phyloP scores from a whole-genome alignment of 495 filamentous ascomycete species.

The Hypoxylon trugodes region DNA sequence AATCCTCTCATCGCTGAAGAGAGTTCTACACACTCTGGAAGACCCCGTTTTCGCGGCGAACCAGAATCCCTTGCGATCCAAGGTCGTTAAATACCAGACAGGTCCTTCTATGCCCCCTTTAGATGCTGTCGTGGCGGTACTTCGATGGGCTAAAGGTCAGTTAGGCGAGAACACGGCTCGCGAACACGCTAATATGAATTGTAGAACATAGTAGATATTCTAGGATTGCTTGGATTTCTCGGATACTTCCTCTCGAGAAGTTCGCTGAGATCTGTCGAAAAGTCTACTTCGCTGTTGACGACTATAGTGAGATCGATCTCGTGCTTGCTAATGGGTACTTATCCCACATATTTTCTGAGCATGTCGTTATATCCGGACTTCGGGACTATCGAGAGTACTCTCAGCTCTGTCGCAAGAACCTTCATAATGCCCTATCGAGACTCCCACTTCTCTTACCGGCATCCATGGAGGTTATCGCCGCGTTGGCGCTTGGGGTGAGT shows the following conservation, averaged over 20 bases:
- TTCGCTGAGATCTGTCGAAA: slow-evolving; percentile 11
- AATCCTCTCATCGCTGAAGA: slow-evolving; percentile 3
- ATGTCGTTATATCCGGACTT: slow-evolving; percentile 2
- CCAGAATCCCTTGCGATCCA: neutral
- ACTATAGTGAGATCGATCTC: slow-evolving; percentile 1
- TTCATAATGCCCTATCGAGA: neutral
- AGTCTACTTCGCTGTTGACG: slow-evolving; percentile 5
- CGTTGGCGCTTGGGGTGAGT: slow-evolving; percentile 7
- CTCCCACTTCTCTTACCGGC: slow-evolving; percentile 8
- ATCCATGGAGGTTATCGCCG: slow-evolving; percentile 6
- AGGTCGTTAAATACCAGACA: neutral
- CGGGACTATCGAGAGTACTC: slow-evolving; percentile 6
- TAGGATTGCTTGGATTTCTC: neutral
- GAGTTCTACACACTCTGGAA: neutral
- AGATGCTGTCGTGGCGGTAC: slow-evolving; percentile 5
- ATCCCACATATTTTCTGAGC: slow-evolving; percentile 3
- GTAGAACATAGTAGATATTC: slow-evolving; percentile 1
- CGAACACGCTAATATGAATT: neutral
- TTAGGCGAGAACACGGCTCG: neutral
- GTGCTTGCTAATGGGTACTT: slow-evolving; percentile 10
- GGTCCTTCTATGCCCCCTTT: slow-evolving; percentile 1
- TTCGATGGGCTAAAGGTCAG: slow-evolving; percentile 8
- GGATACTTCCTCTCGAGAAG: slow-evolving; percentile 7
- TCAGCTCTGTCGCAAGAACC: neutral
- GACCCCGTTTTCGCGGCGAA: neutral